These are phyloP conservation scores for Pezicula carpinea DNA, from an alignment of 2,329 filamentous ascomycete genomes.

Conservation along the genomic window DNA sequence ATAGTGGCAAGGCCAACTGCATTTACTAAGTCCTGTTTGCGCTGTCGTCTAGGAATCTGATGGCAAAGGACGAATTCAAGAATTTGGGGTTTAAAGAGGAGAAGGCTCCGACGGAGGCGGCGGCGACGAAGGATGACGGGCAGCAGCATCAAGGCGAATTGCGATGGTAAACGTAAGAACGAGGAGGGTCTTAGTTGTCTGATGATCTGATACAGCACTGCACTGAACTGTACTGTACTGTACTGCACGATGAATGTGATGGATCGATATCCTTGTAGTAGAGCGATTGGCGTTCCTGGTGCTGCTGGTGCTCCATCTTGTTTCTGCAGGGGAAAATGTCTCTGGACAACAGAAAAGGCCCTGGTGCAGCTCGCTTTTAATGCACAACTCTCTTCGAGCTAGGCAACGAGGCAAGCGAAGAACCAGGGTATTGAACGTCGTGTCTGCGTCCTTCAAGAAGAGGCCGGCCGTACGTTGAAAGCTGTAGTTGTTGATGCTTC, in stretches of 20 bases:
- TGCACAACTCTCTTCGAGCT: no score
- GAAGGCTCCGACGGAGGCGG: constrained; percentile 17
- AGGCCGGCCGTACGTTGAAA: no score
- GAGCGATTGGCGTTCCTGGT: no score
- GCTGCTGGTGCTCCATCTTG: no score
- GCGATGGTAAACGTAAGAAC: constrained; percentile 18
- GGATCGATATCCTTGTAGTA: neutral
- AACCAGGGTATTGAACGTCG: no score
- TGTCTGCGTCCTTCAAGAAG: no score
- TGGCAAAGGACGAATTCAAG: constrained; percentile 92
- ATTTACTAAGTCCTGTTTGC: neutral
- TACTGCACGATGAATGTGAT: neutral
- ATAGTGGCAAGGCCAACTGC: no score
- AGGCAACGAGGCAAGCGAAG: no score
- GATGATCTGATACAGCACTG: neutral
- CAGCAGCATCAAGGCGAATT: constrained; percentile 22
- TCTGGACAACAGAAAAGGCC: no score
- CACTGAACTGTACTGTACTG: neutral
- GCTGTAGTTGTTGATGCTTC: no score
- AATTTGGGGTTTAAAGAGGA: constrained; percentile 71
- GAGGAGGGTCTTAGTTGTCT: neutral
- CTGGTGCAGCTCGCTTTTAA: no score
- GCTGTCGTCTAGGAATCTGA: constrained; percentile 65
- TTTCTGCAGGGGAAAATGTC: no score
- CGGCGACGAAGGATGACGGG: constrained; percentile 11